These are phyloP conservation scores for Monascus purpureus DNA, from an alignment of 495 filamentous ascomycete genomes.

Conservation along the genomic window DNA sequence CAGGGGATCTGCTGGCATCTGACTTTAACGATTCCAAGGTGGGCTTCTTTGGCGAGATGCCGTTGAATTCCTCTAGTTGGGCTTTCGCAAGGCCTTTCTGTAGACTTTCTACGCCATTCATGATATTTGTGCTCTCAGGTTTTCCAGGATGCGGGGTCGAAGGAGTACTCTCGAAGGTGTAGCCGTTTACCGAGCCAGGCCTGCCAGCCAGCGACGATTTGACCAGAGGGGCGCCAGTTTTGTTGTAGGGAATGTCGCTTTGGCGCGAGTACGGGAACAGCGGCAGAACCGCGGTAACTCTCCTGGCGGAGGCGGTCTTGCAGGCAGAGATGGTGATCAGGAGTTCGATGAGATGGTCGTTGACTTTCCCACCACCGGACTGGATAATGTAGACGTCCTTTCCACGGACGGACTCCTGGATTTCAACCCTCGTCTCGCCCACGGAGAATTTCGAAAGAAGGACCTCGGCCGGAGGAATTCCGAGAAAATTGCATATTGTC, in stretches of 20 bases:
- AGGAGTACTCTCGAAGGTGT: constrained; percentile 88
- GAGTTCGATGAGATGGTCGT: constrained; percentile 90
- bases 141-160: constrained; percentile 63
- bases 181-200: constrained; percentile 38
- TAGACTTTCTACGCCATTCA: constrained; percentile 48
- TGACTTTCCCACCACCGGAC: constrained; percentile 77
- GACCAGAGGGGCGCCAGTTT: constrained; percentile 73
- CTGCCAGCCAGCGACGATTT: constrained; percentile 44
- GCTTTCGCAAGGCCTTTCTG: constrained; percentile 51
- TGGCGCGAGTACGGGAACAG: constrained; percentile 94
- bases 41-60: too few relatives aligned
- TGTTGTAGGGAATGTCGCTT: constrained; percentile 92
- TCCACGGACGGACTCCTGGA: constrained; percentile 85
- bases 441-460: constrained; percentile 83
- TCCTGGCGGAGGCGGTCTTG: constrained; percentile 85
- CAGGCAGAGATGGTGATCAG: constrained; percentile 94
- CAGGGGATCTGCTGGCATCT: constrained; percentile 13
- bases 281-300: constrained; percentile 86
- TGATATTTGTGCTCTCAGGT: constrained; percentile 45
- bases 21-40: constrained; percentile 38
- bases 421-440: constrained; percentile 89
- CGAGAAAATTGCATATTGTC: constrained; percentile 73
- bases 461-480: constrained; percentile 68
- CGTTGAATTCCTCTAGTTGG: constrained; percentile 39
- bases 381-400: constrained; percentile 99